Base-by-base conservation (phyloP, 2,329 filamentous ascomycete genomes). In the Penicillium sp. region DNA sequence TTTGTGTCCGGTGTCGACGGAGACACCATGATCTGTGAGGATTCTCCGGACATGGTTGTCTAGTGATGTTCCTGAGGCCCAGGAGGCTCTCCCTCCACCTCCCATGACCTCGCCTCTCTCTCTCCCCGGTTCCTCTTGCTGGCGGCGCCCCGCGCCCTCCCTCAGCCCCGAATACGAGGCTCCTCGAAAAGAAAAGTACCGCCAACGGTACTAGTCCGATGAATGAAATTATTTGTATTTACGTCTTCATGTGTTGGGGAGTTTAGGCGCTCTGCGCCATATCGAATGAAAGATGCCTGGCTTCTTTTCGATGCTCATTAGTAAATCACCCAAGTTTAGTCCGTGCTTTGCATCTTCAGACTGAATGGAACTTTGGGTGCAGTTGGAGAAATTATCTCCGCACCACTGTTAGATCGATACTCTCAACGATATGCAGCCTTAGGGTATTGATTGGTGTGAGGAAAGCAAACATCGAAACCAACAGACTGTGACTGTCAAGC, bases 331-430 rank as follows among this genome's bases (percentile, higher is more conserved):
- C n/a, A 36, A 18, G 7, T 36, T 7, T 19, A 39, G 36, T 19
- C 16, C 4, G 18, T 14, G 10, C 18, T 41, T 41, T 41, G 7
- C 29, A 23, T 23, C 6, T 1, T 16, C 16, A 32, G 14, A 23
- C 9, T 9, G 19, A 30, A 16, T 3, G 27, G 29, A 41, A 8
- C 32, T 14, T 6, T 35, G n/a, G 3, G 23, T n/a, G 6, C 11
- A 4, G n/a, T 41, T 34, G 47, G 47, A 42, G 38, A 49, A 43
- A 49, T 49, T 3, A 30, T 49, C 47, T 30, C 47, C 47, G 47
- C 47, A 49, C 16, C 27, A 10, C 35, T 19, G 1, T n/a, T 18
- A 7, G 13, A 19, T 13, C n/a, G 18, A 19, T 11, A 27, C 27
- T 16, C 23, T 30, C 14, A 16, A n/a, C 8, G 27, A 27, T 13